A percentile compares a stretch with the other conserved stretches of the same genome.
These are phyloP conservation scores for Coprinopsis sp. DNA, from an alignment of 768 basidiomycete species.

Conservation along the genomic window DNA sequence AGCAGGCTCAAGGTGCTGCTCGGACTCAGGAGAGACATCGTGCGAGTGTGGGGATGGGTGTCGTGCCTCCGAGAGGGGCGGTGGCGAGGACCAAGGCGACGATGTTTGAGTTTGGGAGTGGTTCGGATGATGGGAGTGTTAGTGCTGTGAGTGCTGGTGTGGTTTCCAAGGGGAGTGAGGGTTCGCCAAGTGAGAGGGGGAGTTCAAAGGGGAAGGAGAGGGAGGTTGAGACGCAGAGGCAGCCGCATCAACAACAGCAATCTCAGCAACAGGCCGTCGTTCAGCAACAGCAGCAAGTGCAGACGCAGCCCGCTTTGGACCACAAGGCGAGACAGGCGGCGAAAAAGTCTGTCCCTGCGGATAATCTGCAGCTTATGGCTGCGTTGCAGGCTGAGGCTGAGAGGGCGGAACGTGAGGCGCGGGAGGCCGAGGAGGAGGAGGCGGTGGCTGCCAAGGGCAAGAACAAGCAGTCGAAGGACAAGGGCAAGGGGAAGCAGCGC, in stretches of 20 bases:
- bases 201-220: not conserved
- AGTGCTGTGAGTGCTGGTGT: conserved; percentile 35
- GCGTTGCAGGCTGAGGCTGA: conserved; percentile 5
- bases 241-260: not conserved
- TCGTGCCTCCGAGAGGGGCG: not conserved
- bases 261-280: not conserved
- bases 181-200: conserved; percentile 2
- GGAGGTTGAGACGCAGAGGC: not conserved
- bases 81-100: conserved; percentile 14
- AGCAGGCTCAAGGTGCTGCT: not conserved
- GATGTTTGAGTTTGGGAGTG: conserved; percentile 61
- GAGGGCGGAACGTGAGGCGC: conserved; percentile 9
- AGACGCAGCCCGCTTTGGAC: not conserved
- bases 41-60: not conserved
- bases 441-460: not conserved
- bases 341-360: too few species aligned
- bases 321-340: too few species aligned
- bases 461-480: not conserved
- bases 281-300: not conserved
- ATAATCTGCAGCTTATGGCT: not conserved
- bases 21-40: not conserved
- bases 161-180: conserved; percentile 6
- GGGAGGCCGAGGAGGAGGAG: conserved; percentile 4
- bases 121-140: conserved; percentile 47
- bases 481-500: conserved; percentile 6